Conservation (phyloP, 805 yeast genomes). For the Nakazawaea populi region DNA sequence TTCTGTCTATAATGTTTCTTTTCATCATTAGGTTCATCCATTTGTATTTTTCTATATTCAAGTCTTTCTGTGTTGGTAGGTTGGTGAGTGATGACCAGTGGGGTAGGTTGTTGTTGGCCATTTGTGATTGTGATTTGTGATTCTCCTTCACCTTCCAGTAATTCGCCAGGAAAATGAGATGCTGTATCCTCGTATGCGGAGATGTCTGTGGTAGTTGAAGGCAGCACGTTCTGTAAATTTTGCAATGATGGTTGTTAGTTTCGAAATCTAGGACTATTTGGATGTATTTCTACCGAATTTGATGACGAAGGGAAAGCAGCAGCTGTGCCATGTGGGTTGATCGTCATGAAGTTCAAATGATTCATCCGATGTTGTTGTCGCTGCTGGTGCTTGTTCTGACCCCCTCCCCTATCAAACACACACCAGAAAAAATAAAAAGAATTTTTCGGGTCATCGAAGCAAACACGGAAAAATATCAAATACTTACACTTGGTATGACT, state of each 20-base stretch:
- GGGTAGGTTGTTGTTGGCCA: neutral
- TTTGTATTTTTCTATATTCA: constrained; percentile 2
- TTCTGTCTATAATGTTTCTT: neutral
- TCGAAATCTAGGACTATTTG: no score
- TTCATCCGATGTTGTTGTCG: no score
- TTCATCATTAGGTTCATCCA: neutral
- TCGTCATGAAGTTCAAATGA: no score
- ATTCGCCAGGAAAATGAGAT: neutral
- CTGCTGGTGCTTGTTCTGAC: neutral
- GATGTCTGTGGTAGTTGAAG: constrained; percentile 1
- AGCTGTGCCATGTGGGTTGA: no score
- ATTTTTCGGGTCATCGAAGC: no score
- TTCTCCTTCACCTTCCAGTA: neutral
- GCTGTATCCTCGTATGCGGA: constrained; percentile 3
- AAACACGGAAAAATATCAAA: neutral
- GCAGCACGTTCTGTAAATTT: constrained; percentile 4
- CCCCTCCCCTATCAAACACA: neutral
- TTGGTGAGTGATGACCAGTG: neutral
- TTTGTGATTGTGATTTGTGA: constrained; percentile 4
- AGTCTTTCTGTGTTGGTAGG: neutral
- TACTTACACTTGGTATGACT: neutral
- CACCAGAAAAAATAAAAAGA: no score
- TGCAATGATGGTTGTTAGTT: neutral
- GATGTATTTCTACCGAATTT: no score
- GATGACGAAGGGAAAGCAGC: no score